A percentile compares a stretch with the other conserved stretches of the same genome.
phyloP scores from a whole-genome alignment of 2,329 filamentous ascomycete species.

The Penicillium sp. region DNA sequence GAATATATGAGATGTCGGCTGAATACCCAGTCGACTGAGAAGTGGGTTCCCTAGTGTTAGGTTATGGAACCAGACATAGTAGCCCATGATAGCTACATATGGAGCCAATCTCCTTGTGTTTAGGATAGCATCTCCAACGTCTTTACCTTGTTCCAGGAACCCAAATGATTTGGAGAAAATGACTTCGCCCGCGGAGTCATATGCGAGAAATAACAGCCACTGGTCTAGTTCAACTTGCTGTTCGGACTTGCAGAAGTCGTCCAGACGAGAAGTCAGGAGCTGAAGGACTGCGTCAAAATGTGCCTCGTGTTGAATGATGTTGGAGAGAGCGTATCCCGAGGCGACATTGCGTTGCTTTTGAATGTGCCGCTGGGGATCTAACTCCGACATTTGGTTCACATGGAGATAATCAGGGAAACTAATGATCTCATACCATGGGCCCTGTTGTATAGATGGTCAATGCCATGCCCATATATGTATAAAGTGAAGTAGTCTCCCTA shows the following conservation, averaged over 20 bases:
- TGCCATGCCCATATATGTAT: no score
- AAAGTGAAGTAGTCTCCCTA: no score
- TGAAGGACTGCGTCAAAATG: constrained; percentile 32
- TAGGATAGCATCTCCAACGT: constrained; percentile 40
- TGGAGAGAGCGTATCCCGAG: constrained; percentile 29
- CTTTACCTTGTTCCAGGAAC: constrained; percentile 33
- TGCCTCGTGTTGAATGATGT: constrained; percentile 30
- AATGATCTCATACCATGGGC: constrained; percentile 37
- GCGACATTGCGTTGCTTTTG: constrained; percentile 35
- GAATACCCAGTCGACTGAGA: constrained; percentile 36
- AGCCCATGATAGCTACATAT: constrained; percentile 36
- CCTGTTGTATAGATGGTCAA: constrained; percentile 25
- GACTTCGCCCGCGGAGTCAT: constrained; percentile 37
- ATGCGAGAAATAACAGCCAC: constrained; percentile 44
- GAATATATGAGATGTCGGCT: constrained; percentile 40
- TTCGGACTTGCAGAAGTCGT: constrained; percentile 22
- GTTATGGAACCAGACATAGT: constrained; percentile 38
- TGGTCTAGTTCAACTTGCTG: constrained; percentile 37
- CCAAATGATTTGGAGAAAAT: constrained; percentile 39
- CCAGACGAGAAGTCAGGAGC: constrained; percentile 27
- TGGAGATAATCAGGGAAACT: constrained; percentile 44
- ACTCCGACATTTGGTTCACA: constrained; percentile 43
- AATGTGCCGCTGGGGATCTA: constrained; percentile 38
- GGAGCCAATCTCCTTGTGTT: constrained; percentile 29
- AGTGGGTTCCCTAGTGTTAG: constrained; percentile 40